Base-by-base conservation (phyloP, 495 filamentous ascomycete genomes). In the Penicillium paxilli region DNA sequence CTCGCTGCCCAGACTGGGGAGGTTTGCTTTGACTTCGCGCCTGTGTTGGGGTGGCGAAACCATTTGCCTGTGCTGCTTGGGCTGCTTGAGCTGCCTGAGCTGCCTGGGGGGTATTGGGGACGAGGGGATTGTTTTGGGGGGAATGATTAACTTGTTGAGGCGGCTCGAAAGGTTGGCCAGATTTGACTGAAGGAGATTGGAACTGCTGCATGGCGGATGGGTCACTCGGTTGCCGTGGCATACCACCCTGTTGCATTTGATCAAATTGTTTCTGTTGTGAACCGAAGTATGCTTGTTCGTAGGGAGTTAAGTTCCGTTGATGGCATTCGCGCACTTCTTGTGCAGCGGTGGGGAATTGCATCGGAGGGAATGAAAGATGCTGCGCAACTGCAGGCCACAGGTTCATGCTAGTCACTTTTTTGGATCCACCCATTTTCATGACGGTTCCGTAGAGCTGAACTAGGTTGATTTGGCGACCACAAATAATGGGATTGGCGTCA, bases 401-500 rank as follows among this genome's bases (percentile, higher is more conserved):
- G 52, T 88, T 87, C 17, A 76, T 77, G 20, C 74, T 74, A 0
- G 82, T 84, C 6, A 96, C 79, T 55, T 82, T 87, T 66, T 84
- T 87, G 32, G 87, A 96, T 2, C 94, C 94, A 16, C 88, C 87
- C 63, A 88, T 80, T 57, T 86, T 88, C 65, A 86, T 80, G 6
- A 96, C 88, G 1, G 79, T 74, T 35, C 82, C 81, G 72, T 90
- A 97, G 7, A 98, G 79, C 42, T 86, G 83, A 45, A 88, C 78
- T 32, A 95, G 69, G 58, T 86, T 83, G 33, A 97, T 75, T 0
- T 77, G 79, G 22, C 89, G 86, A 40, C 87, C 87, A 24, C 82
- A 82, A 41, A 96, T 82, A 10, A 78, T 67, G 0, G 92, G 91
- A 52, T 84, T 86, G 3, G 71, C 70, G 28, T 93, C 87, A 25